Conservation (phyloP, 2,329 filamentous ascomycete species). For the Ophiostoma piceae region DNA sequence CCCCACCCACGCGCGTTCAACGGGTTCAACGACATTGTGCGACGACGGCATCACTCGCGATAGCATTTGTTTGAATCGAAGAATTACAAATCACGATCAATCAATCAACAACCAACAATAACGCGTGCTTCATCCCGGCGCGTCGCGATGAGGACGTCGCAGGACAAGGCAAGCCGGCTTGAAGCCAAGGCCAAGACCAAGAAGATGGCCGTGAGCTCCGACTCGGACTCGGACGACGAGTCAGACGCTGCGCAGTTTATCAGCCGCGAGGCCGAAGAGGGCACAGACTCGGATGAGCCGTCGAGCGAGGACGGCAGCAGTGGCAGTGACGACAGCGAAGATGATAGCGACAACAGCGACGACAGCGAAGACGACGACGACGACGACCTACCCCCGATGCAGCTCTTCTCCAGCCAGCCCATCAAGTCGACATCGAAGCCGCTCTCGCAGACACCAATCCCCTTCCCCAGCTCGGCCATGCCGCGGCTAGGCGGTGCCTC, state of each 20-base stretch:
- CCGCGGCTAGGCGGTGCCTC: not conserved
- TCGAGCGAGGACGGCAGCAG: not conserved
- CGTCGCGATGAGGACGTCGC: not conserved
- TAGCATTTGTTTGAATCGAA: not conserved
- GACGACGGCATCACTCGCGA: not conserved
- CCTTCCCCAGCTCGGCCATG: constrained; percentile 7
- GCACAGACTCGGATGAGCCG: not conserved
- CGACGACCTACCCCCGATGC: not conserved
- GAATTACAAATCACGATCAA: not conserved
- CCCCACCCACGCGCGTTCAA: not conserved
- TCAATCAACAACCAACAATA: too few relatives aligned
- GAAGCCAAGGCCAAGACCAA: not conserved
- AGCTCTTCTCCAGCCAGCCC: constrained; percentile 1
- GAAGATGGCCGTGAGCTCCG: not conserved
- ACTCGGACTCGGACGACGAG: not conserved
- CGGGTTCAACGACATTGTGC: not conserved
- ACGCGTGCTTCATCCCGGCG: not conserved
- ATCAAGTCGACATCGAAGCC: not conserved
- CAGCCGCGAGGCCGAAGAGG: not conserved
- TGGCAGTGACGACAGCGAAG: constrained; percentile 12
- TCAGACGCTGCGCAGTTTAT: constrained; percentile 7
- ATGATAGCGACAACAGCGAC: not conserved
- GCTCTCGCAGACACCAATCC: not conserved
- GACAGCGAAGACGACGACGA: not conserved
- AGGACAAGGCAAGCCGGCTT: not conserved